A percentile compares a stretch with the other conserved stretches of the same genome.
Evolutionary conservation across 164 flowering plant genomes (phyloP).

Genomic region (Taxillus chinensis): DNA sequence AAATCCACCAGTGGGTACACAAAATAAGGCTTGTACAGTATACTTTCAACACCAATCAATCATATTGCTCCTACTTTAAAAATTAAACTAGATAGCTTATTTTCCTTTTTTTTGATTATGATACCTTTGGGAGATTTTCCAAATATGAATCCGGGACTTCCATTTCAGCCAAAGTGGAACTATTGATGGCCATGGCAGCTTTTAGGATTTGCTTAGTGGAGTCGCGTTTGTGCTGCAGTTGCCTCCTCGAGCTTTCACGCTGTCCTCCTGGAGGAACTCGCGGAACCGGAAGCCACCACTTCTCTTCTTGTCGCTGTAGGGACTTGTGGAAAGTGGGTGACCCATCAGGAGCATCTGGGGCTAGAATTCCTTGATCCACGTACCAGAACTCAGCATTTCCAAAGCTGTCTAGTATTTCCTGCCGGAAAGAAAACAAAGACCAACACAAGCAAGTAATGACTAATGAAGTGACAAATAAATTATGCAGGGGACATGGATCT

Average conservation of each 20-base stretch:
- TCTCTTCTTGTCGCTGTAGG: slow-evolving; percentile 46
- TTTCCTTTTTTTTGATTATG: background rate
- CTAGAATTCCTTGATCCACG: slow-evolving; percentile 57
- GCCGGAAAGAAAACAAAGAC: slow-evolving; percentile 2
- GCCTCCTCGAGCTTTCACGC: slow-evolving; percentile 32
- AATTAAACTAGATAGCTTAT: no score
- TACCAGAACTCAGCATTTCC: slow-evolving; percentile 53
- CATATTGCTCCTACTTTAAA: no score
- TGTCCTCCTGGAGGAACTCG: slow-evolving; percentile 54
- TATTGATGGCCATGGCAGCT: slow-evolving; percentile 61
- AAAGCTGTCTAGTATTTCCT: slow-evolving; percentile 59
- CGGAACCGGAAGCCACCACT: slow-evolving; percentile 75
- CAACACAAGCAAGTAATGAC: no score
- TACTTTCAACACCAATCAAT: no score
- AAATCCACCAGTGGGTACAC: no score
- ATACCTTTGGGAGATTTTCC: slow-evolving; percentile 52
- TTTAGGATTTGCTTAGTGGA: slow-evolving; percentile 53
- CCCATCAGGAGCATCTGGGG: slow-evolving; percentile 35
- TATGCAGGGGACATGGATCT: slow-evolving; percentile 7
- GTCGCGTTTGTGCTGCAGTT: slow-evolving; percentile 46
- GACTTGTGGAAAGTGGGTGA: slow-evolving; percentile 30
- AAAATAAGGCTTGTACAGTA: no score
- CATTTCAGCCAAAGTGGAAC: slow-evolving; percentile 42
- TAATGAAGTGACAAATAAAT: background rate
- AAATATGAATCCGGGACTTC: slow-evolving; percentile 47